A percentile compares a stretch with the other conserved stretches of the same genome.
These are phyloP conservation scores for Tanacetum coccineum DNA, from an alignment of 129 eudicot genomes.

Conservation along the genomic window DNA sequence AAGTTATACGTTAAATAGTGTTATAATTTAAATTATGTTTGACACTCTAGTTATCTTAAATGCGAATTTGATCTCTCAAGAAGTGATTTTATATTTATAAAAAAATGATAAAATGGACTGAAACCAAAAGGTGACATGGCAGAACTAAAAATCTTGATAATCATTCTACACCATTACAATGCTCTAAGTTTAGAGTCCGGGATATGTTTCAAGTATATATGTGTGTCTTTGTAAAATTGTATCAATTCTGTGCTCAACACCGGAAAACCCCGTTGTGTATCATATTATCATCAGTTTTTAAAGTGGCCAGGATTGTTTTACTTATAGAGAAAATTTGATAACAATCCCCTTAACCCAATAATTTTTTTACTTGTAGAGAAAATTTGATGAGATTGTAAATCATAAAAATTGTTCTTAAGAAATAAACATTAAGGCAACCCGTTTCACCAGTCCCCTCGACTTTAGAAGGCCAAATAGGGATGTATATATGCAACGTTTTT, in stretches of 20 bases:
- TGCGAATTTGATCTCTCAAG: neutral
- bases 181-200: constrained; percentile 24
- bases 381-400: too few species aligned
- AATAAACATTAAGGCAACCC: too few species aligned
- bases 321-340: neutral
- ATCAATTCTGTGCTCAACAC: neutral
- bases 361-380: too few species aligned
- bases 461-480: neutral
- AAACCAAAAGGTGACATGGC: neutral
- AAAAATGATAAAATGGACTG: too few species aligned
- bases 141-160: constrained; percentile 15
- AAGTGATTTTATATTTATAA: neutral
- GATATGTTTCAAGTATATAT: constrained; percentile 4
- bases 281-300: neutral
- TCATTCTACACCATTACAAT: constrained; percentile 30
- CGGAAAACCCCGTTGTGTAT: neutral
- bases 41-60: too few species aligned
- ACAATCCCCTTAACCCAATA: neutral
- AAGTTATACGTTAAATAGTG: too few species aligned
- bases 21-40: neutral
- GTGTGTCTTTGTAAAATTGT: constrained; percentile 6
- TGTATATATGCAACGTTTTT: neutral
- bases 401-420: too few species aligned
- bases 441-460: too few species aligned
- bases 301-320: neutral